Conservation (phyloP, 2,329 filamentous ascomycete genomes). For the Epicoccum nigrum region DNA sequence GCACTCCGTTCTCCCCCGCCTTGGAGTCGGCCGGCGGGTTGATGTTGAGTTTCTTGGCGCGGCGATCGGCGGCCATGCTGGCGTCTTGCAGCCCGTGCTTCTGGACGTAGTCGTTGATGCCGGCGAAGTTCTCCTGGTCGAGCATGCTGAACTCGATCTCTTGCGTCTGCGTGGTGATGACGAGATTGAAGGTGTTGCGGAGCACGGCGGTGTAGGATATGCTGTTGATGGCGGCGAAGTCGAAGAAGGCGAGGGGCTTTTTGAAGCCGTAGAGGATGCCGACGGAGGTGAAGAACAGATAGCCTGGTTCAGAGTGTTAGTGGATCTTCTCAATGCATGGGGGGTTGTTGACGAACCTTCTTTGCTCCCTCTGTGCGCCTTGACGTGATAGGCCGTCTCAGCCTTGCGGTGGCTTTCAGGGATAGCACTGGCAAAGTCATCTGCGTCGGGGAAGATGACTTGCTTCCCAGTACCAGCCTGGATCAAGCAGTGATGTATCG, state of each 20-base stretch:
- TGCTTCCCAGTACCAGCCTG: constrained; percentile 55
- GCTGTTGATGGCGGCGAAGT: constrained; percentile 63
- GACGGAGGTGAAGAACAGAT: constrained; percentile 66
- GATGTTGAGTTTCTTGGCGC: constrained; percentile 65
- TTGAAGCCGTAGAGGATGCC: constrained; percentile 71
- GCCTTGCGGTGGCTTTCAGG: constrained; percentile 66
- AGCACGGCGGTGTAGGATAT: constrained; percentile 69
- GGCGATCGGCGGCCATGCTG: constrained; percentile 64
- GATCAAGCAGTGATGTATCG: constrained; percentile 45
- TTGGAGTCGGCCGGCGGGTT: constrained; percentile 48
- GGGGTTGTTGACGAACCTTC: constrained; percentile 56
- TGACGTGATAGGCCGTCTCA: constrained; percentile 68
- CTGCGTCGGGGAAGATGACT: constrained; percentile 60
- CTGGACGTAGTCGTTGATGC: constrained; percentile 68
- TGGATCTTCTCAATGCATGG: neutral
- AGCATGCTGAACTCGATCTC: constrained; percentile 71
- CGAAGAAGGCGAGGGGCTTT: constrained; percentile 68
- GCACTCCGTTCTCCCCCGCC: constrained; percentile 30
- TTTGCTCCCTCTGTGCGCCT: constrained; percentile 68
- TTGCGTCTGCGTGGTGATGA: constrained; percentile 59
- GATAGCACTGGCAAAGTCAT: constrained; percentile 65
- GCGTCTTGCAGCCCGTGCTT: constrained; percentile 67
- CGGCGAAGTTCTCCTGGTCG: constrained; percentile 66
- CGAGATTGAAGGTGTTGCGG: constrained; percentile 70
- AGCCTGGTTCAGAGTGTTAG: constrained; percentile 54